Conservation (phyloP, 129 eudicot species). For the Artemisia argyi region DNA sequence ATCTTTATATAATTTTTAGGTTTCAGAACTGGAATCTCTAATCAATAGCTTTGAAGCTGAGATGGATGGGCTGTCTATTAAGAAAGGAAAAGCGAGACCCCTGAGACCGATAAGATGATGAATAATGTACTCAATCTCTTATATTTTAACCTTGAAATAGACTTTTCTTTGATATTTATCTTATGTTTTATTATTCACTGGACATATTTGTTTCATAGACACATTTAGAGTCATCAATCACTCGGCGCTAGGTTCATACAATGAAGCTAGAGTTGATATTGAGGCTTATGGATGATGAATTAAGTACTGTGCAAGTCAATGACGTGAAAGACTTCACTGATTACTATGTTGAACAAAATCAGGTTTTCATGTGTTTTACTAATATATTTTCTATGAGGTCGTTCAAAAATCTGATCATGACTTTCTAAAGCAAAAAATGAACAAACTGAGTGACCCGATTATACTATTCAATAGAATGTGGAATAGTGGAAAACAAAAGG, state of each 20-base stretch:
- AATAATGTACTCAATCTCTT: constrained; percentile 4
- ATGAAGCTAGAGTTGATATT: constrained; percentile 93
- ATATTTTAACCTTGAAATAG: neutral
- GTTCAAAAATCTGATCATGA: no score
- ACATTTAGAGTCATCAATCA: constrained; percentile 89
- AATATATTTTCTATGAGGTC: neutral
- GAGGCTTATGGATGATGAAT: constrained; percentile 90
- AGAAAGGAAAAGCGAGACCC: constrained; percentile 97
- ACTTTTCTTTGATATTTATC: neutral
- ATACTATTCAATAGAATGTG: no score
- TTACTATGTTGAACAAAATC: constrained; percentile 97
- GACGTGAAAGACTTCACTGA: constrained; percentile 96
- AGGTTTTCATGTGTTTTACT: constrained; percentile 44
- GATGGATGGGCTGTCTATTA: constrained; percentile 88
- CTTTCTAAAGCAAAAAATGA: no score
- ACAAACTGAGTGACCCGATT: no score
- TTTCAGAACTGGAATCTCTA: constrained; percentile 90
- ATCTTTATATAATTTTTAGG: constrained; percentile 51
- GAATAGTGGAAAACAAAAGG: no score
- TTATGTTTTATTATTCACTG: neutral
- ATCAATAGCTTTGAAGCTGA: constrained; percentile 98
- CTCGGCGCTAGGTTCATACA: constrained; percentile 96
- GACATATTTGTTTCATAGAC: constrained; percentile 43
- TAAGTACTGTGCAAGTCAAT: constrained; percentile 98
- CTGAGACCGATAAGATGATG: constrained; percentile 76